Conservation (phyloP, 352 stramenopile species). For the Pythium insidiosum region DNA sequence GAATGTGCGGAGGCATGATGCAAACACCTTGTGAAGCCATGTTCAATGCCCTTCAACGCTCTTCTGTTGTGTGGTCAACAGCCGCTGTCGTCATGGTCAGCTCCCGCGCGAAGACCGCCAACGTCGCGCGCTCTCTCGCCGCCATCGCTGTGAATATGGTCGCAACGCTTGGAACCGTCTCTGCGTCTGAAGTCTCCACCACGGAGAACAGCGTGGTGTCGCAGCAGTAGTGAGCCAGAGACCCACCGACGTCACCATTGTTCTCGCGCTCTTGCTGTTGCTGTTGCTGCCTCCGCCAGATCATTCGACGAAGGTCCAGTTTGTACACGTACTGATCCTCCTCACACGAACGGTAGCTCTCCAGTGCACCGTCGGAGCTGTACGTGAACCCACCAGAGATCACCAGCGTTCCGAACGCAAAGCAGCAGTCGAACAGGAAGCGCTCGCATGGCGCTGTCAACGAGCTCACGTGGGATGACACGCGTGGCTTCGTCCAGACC, state of each 20-base stretch:
- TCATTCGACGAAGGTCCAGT: slow-evolving; percentile 54
- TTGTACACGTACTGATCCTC: slow-evolving; percentile 34
- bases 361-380: slow-evolving; percentile 9
- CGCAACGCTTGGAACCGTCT: no score
- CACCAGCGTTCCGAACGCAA: slow-evolving; percentile 5
- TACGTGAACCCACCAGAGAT: slow-evolving; percentile 15
- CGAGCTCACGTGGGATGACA: slow-evolving; percentile 12
- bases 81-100: no score
- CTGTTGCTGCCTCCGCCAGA: slow-evolving; percentile 64
- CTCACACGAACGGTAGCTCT: slow-evolving; percentile 2
- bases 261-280: no score
- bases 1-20: not conserved
- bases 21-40: no score
- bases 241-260: no score
- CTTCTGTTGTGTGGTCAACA: no score
- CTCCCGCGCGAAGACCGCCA: slow-evolving; percentile 25
- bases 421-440: slow-evolving; percentile 18
- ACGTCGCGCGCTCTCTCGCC: slow-evolving; percentile 6
- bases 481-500: slow-evolving; percentile 19
- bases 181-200: no score
- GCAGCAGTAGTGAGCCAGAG: slow-evolving; percentile 6
- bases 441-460: slow-evolving; percentile 9
- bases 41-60: no score
- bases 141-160: slow-evolving; percentile 14
- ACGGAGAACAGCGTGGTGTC: slow-evolving; percentile 22